These are phyloP conservation scores for Rhinocladiella similis DNA, from an alignment of 2,329 filamentous ascomycete species.

Conservation along the genomic window DNA sequence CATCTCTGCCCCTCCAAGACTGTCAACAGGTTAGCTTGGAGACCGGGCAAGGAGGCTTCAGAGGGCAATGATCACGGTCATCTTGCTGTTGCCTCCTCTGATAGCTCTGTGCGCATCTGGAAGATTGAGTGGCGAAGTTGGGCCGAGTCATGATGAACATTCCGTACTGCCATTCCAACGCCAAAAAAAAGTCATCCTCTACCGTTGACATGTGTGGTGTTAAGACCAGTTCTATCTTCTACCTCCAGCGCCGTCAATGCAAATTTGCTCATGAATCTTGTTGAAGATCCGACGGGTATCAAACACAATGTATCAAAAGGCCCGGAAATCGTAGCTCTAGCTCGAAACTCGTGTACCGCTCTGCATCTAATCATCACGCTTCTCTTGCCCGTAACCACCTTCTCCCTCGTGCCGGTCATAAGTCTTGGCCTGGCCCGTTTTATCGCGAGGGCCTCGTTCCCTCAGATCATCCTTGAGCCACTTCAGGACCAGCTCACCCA, in stretches of 20 bases:
- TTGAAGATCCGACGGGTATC: slow-evolving; percentile 30
- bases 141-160: background rate
- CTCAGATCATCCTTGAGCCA: slow-evolving; percentile 66
- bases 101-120: slow-evolving; percentile 36
- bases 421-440: slow-evolving; percentile 45
- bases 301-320: slow-evolving; percentile 3
- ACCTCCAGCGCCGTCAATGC: slow-evolving; percentile 14
- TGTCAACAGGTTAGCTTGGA: slow-evolving; percentile 69
- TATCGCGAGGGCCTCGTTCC: slow-evolving; percentile 26
- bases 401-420: slow-evolving; percentile 58
- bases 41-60: slow-evolving; percentile 44
- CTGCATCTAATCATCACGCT: slow-evolving; percentile 26
- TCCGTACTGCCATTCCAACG: background rate
- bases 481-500: slow-evolving; percentile 82
- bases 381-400: slow-evolving; percentile 65
- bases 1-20: slow-evolving; percentile 60
- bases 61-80: slow-evolving; percentile 33
- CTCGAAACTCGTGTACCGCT: background rate
- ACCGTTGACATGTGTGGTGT: background rate
- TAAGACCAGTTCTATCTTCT: slow-evolving; percentile 3
- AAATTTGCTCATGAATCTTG: slow-evolving; percentile 24
- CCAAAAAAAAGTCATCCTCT: background rate
- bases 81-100: slow-evolving; percentile 25
- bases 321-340: background rate
- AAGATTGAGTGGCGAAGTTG: slow-evolving; percentile 11